These are phyloP conservation scores for Metschnikowia reukaufii DNA, from an alignment of 805 yeast genomes.

Conservation along the genomic window DNA sequence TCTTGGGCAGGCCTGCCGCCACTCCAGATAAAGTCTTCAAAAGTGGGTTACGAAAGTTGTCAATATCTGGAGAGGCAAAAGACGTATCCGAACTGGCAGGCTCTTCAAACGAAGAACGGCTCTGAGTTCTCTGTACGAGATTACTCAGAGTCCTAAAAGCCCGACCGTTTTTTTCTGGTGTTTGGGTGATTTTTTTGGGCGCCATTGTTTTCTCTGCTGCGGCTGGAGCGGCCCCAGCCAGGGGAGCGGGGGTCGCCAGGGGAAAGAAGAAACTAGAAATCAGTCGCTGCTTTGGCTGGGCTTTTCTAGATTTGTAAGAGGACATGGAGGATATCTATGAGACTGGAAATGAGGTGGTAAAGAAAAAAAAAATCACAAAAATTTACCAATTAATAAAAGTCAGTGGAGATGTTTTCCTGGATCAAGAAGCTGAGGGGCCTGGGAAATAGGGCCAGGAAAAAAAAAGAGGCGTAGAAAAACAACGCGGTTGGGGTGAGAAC, in stretches of 20 bases:
- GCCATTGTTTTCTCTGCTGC: slow-evolving; percentile 2
- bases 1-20: slow-evolving; percentile 19
- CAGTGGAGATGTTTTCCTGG: not conserved
- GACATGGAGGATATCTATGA: slow-evolving; percentile 6
- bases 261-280: slow-evolving; percentile 31
- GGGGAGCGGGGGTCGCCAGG: slow-evolving; percentile 4
- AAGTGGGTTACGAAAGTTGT: slow-evolving; percentile 37
- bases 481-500: slow-evolving; percentile 6
- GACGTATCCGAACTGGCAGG: slow-evolving; percentile 32
- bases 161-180: slow-evolving; percentile 9
- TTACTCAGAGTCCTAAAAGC: slow-evolving; percentile 5
- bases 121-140: slow-evolving; percentile 11
- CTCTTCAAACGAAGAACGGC: slow-evolving; percentile 20
- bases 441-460: slow-evolving; percentile 4
- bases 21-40: slow-evolving; percentile 17
- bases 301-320: slow-evolving; percentile 15
- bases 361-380: not conserved
- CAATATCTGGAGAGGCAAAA: slow-evolving; percentile 37
- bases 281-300: slow-evolving; percentile 23
- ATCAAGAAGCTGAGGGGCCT: not conserved
- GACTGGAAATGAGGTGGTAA: not conserved
- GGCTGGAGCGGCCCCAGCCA: slow-evolving; percentile 4
- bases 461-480: not conserved
- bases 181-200: slow-evolving; percentile 1
- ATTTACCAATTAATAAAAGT: not conserved